Evolutionary conservation across 106 monocot species (phyloP).

Genomic region (Platanthera zijinensis): DNA sequence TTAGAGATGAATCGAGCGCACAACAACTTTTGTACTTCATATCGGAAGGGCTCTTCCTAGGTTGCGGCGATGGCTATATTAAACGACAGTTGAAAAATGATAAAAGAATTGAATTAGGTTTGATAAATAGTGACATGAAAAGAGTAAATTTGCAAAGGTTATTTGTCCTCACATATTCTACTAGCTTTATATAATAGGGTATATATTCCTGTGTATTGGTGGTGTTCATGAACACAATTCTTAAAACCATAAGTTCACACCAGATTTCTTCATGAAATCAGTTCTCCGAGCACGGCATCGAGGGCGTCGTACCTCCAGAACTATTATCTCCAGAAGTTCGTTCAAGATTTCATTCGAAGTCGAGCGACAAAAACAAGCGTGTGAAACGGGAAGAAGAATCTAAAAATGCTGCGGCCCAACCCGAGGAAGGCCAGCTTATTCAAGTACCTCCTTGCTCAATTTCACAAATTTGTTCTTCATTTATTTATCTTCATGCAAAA

Average conservation of each 20-base stretch:
- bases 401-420: slow-evolving; percentile 40
- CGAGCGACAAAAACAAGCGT: slow-evolving; percentile 68
- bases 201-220: neutral
- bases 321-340: slow-evolving; percentile 77
- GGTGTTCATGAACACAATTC: neutral
- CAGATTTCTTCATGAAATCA: slow-evolving; percentile 7
- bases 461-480: neutral
- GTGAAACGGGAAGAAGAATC: slow-evolving; percentile 70
- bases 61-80: too few species aligned
- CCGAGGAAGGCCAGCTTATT: slow-evolving; percentile 66
- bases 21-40: too few species aligned
- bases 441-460: neutral
- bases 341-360: slow-evolving; percentile 66
- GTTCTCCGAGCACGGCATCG: slow-evolving; percentile 83
- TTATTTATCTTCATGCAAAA: neutral
- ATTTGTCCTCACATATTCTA: too few species aligned
- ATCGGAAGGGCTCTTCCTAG: too few species aligned
- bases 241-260: neutral
- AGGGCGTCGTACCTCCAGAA: slow-evolving; percentile 96
- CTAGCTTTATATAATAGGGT: too few species aligned
- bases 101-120: too few species aligned
- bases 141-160: too few species aligned
- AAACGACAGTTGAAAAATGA: too few species aligned
- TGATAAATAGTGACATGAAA: too few species aligned
- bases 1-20: too few species aligned